These are phyloP conservation scores for Linnemannia zychae DNA, from an alignment of 192 early-diverging fungal genomes.

Conservation along the genomic window DNA sequence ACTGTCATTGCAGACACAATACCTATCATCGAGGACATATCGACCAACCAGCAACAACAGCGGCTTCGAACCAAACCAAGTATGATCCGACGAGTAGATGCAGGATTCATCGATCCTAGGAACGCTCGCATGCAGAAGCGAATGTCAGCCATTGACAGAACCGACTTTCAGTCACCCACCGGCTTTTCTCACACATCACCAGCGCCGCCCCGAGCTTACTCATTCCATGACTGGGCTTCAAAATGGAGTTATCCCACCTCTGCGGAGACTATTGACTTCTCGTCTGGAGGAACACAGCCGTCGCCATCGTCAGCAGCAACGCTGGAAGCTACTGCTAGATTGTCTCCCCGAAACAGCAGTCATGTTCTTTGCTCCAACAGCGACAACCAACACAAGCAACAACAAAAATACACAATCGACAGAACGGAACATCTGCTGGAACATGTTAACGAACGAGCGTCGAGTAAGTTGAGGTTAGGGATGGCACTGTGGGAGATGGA, in stretches of 20 bases:
- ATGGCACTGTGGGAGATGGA: background rate
- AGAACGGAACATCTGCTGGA: background rate
- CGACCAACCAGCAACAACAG: background rate
- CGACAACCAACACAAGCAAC: too few species aligned
- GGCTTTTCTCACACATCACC: background rate
- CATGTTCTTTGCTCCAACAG: too few species aligned
- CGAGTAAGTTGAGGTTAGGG: background rate
- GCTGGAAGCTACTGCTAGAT: background rate
- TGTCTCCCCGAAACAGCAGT: background rate
- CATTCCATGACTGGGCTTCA: background rate
- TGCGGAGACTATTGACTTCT: too few species aligned
- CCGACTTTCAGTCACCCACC: background rate
- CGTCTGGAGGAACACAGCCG: background rate
- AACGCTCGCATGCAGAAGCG: background rate
- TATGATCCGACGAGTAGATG: background rate
- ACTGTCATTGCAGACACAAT: background rate
- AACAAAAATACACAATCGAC: background rate
- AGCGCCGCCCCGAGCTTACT: background rate
- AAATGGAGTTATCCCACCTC: background rate
- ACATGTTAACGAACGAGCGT: background rate
- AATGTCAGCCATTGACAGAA: background rate
- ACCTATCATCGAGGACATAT: background rate
- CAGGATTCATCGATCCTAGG: background rate
- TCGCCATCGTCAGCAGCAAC: background rate
- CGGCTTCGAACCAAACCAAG: background rate